Conservation (phyloP, 2,329 filamentous ascomycete species). For the Diplodia scrobiculata region DNA sequence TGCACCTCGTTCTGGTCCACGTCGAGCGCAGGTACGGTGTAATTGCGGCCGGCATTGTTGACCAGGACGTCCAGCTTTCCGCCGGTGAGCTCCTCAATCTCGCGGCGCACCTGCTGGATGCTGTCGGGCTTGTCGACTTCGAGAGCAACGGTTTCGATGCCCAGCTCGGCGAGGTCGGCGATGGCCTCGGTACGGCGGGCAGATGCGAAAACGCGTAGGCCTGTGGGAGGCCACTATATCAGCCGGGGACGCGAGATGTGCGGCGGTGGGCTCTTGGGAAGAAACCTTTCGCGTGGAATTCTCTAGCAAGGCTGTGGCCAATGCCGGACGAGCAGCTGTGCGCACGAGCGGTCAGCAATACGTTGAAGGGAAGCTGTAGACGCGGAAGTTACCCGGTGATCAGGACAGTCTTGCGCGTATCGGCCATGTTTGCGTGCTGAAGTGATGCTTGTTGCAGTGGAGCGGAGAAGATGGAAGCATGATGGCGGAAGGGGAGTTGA, state of each 20-base stretch:
- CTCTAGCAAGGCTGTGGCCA: constrained; percentile 60
- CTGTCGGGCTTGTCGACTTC: constrained; percentile 57
- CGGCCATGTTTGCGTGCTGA: constrained; percentile 24
- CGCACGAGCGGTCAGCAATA: not conserved
- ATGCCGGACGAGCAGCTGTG: constrained; percentile 57
- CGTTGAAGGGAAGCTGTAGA: not conserved
- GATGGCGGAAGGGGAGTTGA: not conserved
- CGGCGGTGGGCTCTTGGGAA: not conserved
- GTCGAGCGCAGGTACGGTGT: constrained; percentile 61
- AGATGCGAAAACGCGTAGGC: constrained; percentile 61
- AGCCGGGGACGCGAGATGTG: constrained; percentile 27
- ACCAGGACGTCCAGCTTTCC: constrained; percentile 59
- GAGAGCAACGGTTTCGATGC: constrained; percentile 58
- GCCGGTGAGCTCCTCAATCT: constrained; percentile 51
- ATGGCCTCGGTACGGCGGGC: constrained; percentile 56
- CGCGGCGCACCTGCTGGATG: constrained; percentile 51
- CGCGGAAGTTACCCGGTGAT: constrained; percentile 41
- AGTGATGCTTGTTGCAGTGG: not conserved
- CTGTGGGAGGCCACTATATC: constrained; percentile 35
- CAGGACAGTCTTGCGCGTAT: constrained; percentile 37
- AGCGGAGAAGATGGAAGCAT: not conserved
- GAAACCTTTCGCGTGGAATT: constrained; percentile 55
- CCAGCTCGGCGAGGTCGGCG: constrained; percentile 52
- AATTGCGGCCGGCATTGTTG: constrained; percentile 62
- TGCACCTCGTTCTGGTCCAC: constrained; percentile 54